phyloP scores from a whole-genome alignment of 257 asterid genomes.

The Primulina eburnea region DNA sequence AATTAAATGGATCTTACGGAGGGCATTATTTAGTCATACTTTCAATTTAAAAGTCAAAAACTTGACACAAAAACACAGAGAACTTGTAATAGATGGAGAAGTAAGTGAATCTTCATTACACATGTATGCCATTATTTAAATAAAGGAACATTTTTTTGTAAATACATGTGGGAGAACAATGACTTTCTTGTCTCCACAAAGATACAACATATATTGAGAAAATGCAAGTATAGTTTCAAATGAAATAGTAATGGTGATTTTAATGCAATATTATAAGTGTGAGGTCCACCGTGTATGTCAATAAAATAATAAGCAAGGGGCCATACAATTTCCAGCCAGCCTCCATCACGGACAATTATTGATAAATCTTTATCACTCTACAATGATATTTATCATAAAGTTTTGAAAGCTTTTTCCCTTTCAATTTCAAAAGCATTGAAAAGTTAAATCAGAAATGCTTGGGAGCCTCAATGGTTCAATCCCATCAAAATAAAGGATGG shows the following conservation, averaged over 20 bases:
- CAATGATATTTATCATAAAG: background rate
- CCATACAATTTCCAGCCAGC: background rate
- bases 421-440: background rate
- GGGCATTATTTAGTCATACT: background rate
- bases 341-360: background rate
- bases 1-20: background rate
- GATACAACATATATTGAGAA: background rate
- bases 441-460: background rate
- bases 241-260: background rate
- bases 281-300: background rate
- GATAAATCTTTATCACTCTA: background rate
- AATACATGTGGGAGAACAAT: background rate
- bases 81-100: background rate
- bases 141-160: background rate
- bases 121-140: background rate
- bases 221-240: no score
- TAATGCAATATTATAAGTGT: background rate
- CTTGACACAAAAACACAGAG: background rate
- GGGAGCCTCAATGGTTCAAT: background rate
- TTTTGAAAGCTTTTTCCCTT: background rate
- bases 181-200: background rate
- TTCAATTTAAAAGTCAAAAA: no score
- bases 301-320: background rate
- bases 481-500: background rate
- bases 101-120: background rate